Conservation (phyloP, 352 stramenopile genomes). For the Globisporangium cylindrosporum region DNA sequence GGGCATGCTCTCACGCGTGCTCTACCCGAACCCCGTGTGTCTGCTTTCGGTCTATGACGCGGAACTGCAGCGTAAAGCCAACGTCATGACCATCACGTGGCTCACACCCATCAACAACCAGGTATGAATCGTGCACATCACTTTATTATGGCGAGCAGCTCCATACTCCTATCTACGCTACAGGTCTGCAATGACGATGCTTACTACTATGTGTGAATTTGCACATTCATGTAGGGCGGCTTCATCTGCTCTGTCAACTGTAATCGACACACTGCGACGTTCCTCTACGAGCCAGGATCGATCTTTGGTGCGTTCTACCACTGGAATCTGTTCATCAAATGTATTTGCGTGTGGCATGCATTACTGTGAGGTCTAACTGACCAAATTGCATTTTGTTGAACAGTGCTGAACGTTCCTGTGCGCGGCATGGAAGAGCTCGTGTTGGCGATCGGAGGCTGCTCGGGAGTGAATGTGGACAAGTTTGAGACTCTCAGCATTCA, state of each 20-base stretch:
- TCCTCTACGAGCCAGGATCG: constrained; percentile 44
- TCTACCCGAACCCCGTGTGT: constrained; percentile 84
- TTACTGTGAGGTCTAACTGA: too few relatives aligned
- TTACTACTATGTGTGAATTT: not conserved
- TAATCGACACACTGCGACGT: constrained; percentile 56
- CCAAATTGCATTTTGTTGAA: too few relatives aligned
- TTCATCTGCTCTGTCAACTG: constrained; percentile 85
- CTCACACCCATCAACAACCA: constrained; percentile 88
- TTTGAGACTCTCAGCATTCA: constrained; percentile 47
- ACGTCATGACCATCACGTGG: constrained; percentile 87
- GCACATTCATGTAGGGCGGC: constrained; percentile 32
- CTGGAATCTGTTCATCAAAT: too few relatives aligned
- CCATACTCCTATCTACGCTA: not conserved
- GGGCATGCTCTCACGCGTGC: constrained; percentile 69
- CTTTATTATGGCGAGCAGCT: too few relatives aligned
- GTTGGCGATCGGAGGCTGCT: constrained; percentile 66
- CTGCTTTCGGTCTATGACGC: constrained; percentile 47
- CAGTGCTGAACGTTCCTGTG: constrained; percentile 72
- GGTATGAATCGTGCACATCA: constrained; percentile 18
- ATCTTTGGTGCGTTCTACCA: constrained; percentile 46
- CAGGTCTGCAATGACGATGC: not conserved
- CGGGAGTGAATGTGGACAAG: constrained; percentile 56
- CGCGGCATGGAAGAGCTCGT: constrained; percentile 72
- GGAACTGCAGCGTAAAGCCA: constrained; percentile 21
- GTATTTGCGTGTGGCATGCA: too few relatives aligned